Evolutionary conservation across 805 yeast genomes (phyloP), one percentile per base, ranked within the genome.

Genomic region (Candida ficus): DNA sequence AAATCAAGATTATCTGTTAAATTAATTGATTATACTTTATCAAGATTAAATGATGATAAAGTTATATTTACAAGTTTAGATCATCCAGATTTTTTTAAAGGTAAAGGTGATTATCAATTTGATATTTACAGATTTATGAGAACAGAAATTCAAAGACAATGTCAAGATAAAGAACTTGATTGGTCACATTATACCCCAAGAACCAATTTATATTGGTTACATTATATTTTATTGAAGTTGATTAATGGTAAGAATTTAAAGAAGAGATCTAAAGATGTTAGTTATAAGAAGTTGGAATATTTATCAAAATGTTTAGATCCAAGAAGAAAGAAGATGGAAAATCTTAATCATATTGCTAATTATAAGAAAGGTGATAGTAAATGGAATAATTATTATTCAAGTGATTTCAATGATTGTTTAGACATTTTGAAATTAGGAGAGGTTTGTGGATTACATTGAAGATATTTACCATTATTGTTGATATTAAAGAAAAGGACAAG

Each of bases 191-290:
- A 58, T 42, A 61, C 64, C 35, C 73, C 78, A 5, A 60, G 60
- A 27, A 78, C 81, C 22, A 83, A 81, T 50, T 54, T 81, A 14
- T 52, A 73, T 25, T 82, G 90, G 90, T 60, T 82, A 33, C 80
- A 78, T 48, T 80, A 79, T 51, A 43, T 83, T n/a, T 65, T 70
- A 28, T 73, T 73, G 38, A 70, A 72, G 44, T 50, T 81, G 41
- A 37, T 78, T 9, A 57, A 69, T 39, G 58, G 56, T 39, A 77
- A 76, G 37, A 53, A 56, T 18, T 58, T 63, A 22, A 53, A 53
- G 31, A 47, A 43, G 27, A 38, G 25, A 17, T 38, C 46, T 29
- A 60, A 60, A 27, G 53, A 50, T 27, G 42, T 41, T 18, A 42
- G 45, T 28, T 55, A 47, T 39, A 60, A 62, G 36, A 52, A 49